Evolutionary conservation across 148 eudicot genomes (phyloP).

Genomic region (Cornus controversa): DNA sequence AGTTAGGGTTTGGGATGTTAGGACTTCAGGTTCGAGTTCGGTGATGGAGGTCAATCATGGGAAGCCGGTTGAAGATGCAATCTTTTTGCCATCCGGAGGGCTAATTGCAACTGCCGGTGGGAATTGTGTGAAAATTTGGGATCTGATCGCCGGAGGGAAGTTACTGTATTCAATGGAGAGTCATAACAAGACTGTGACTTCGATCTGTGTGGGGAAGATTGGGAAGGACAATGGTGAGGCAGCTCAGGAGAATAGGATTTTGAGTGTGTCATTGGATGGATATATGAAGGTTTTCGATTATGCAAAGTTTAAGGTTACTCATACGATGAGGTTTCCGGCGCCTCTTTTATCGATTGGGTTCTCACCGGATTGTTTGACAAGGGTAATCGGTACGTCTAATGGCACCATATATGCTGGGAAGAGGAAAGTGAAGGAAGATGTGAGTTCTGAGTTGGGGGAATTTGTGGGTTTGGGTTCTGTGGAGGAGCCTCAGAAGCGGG

Average conservation of each 20-base stretch:
- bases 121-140: constrained; percentile 89
- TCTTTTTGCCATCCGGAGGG: constrained; percentile 79
- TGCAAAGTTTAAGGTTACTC: constrained; percentile 65
- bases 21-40: constrained; percentile 37
- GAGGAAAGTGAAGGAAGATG: constrained; percentile 54
- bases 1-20: constrained; percentile 84
- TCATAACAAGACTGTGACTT: constrained; percentile 89
- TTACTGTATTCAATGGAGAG: constrained; percentile 68
- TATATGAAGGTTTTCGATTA: constrained; percentile 89
- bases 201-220: constrained; percentile 71
- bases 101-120: constrained; percentile 83
- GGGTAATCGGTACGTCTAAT: constrained; percentile 80
- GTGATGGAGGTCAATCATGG: constrained; percentile 71
- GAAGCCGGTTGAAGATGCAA: constrained; percentile 76
- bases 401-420: constrained; percentile 75
- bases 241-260: constrained; percentile 55
- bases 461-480: constrained; percentile 33
- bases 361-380: constrained; percentile 67
- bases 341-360: constrained; percentile 82
- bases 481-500: constrained; percentile 46
- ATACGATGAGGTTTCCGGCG: constrained; percentile 76
- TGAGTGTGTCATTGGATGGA: constrained; percentile 90
- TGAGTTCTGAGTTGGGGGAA: constrained; percentile 28
- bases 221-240: constrained; percentile 56
- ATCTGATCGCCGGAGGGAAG: constrained; percentile 87